Percentiles rank a stretch among this genome's conserved stretches.
These are phyloP conservation scores for Penicillium concentricum DNA, from an alignment of 2,329 filamentous ascomycete genomes.

Conservation along the genomic window DNA sequence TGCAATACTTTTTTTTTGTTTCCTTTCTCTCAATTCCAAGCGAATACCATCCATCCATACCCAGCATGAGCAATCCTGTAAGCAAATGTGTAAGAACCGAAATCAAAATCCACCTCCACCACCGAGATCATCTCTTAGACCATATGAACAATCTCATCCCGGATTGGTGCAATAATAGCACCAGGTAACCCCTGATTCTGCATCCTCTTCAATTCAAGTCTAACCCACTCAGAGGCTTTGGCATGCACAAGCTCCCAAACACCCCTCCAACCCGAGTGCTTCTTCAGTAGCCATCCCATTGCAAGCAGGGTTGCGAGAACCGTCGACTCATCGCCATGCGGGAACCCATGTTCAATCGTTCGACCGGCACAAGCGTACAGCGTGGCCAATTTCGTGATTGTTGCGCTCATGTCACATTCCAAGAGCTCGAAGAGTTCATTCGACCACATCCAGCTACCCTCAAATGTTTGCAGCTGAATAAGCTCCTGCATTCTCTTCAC, in stretches of 20 bases:
- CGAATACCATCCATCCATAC: background rate
- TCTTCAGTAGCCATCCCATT: constrained; percentile 10
- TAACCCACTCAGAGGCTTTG: constrained; percentile 19
- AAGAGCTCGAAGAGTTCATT: constrained; percentile 22
- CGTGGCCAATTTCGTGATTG: background rate
- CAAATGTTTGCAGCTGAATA: constrained; percentile 57
- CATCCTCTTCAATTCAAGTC: background rate
- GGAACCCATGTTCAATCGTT: background rate
- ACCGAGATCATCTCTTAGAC: background rate
- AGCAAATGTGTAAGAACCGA: background rate
- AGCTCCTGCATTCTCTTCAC: constrained; percentile 35
- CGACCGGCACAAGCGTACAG: background rate
- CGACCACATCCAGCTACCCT: constrained; percentile 53
- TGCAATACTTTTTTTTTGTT: background rate
- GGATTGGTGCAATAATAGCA: background rate
- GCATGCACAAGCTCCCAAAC: constrained; percentile 19
- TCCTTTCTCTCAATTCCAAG: background rate
- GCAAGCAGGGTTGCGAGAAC: constrained; percentile 16
- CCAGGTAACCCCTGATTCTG: background rate
- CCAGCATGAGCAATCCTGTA: background rate
- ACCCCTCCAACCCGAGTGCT: background rate
- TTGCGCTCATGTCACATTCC: background rate
- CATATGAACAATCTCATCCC: background rate
- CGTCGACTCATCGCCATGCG: background rate
- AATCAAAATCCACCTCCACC: background rate